Conservation (phyloP, 169 alveolate species). For the Eimeria maxima region DNA sequence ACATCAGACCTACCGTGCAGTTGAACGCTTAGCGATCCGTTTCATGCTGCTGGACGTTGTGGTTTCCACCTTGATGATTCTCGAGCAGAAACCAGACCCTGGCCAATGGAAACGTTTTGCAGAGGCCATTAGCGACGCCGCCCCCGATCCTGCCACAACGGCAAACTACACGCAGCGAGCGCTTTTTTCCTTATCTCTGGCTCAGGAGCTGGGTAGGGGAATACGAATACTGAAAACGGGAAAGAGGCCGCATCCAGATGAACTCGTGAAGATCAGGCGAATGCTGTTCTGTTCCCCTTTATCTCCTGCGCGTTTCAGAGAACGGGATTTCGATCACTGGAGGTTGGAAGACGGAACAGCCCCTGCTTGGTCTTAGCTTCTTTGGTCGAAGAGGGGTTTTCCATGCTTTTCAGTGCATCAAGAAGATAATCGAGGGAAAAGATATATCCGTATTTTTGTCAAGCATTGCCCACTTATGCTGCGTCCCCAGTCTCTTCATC, state of each 20-base stretch:
- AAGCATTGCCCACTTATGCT: neutral
- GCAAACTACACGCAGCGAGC: neutral
- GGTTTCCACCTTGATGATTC: neutral
- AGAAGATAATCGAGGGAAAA: too few relatives aligned
- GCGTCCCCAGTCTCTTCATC: neutral
- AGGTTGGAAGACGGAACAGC: neutral
- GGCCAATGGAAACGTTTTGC: neutral
- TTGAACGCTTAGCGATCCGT: neutral
- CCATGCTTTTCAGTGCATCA: neutral
- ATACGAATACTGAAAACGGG: conserved; percentile 9
- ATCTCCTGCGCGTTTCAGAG: neutral
- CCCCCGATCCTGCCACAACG: neutral
- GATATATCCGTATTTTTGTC: too few relatives aligned
- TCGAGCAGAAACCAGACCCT: neutral
- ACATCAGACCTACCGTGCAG: neutral
- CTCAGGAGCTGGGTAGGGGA: neutral
- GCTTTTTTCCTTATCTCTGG: neutral
- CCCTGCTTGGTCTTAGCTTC: neutral
- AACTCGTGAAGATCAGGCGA: neutral
- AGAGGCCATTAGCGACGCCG: neutral
- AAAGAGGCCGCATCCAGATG: neutral
- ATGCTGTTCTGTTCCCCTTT: neutral
- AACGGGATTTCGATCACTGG: neutral
- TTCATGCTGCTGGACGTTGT: neutral
- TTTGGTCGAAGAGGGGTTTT: neutral